Percentiles rank a stretch among this genome's conserved stretches.
phyloP scores from a whole-genome alignment of 306 rosid species.

The Lotus japonicus region DNA sequence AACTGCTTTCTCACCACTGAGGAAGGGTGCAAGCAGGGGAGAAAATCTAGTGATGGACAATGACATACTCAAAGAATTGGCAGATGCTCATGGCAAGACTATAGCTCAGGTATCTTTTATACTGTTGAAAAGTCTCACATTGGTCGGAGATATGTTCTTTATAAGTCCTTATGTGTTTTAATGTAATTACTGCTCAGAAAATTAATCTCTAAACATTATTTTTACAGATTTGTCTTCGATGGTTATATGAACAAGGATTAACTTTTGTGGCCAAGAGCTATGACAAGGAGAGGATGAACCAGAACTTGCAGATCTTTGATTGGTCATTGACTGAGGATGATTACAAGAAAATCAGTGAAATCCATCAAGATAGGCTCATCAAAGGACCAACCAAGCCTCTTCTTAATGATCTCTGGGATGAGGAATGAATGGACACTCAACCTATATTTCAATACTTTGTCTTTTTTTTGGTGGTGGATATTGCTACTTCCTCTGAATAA shows the following conservation, averaged over 20 bases:
- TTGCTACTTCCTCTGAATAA: too few species aligned
- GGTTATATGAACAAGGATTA: constrained; percentile 37
- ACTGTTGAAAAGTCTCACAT: too few species aligned
- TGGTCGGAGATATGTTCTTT: too few species aligned
- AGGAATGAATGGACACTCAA: constrained; percentile 9
- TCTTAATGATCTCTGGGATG: constrained; percentile 44
- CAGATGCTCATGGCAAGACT: constrained; percentile 35
- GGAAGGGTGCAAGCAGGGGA: constrained; percentile 39
- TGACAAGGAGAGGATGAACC: constrained; percentile 39
- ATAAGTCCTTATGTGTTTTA: too few species aligned
- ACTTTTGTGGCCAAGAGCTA: constrained; percentile 38
- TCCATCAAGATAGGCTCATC: constrained; percentile 33
- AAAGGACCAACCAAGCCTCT: constrained; percentile 47
- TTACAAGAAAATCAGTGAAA: constrained; percentile 36
- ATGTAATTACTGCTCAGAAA: too few species aligned
- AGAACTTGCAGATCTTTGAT: constrained; percentile 36
- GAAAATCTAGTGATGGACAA: constrained; percentile 32
- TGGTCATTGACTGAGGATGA: constrained; percentile 32
- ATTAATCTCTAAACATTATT: background rate
- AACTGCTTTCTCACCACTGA: constrained; percentile 42
- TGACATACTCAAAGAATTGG: constrained; percentile 32
- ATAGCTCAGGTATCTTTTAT: constrained; percentile 27
- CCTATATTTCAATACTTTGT: too few species aligned
- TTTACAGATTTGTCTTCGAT: constrained; percentile 37
- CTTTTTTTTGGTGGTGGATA: too few species aligned